phyloP scores from a whole-genome alignment of 805 yeast species.

The Metschnikowia koreensis region DNA sequence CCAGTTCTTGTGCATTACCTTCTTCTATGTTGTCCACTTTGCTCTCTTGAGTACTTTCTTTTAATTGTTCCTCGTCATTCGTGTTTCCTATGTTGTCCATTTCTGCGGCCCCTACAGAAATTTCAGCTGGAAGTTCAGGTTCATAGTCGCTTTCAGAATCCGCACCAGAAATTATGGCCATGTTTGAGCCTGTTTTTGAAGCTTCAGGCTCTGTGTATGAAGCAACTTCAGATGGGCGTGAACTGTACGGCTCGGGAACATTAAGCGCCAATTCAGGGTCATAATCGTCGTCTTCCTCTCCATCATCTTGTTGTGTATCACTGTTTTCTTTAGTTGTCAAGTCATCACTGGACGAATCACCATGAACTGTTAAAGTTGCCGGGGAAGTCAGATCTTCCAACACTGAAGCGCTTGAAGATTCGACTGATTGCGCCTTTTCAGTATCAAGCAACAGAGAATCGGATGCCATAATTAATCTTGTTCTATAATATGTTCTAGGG shows the following conservation, averaged over 20 bases:
- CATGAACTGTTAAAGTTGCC: neutral
- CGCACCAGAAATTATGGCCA: neutral
- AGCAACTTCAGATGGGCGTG: neutral
- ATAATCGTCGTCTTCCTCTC: neutral
- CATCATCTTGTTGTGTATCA: neutral
- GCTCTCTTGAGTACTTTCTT: too few relatives aligned
- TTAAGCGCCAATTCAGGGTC: neutral
- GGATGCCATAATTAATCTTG: neutral
- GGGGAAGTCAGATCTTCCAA: neutral
- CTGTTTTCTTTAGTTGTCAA: neutral
- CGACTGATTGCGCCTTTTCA: neutral
- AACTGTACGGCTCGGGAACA: neutral
- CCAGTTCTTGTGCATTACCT: too few relatives aligned
- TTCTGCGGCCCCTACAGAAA: neutral
- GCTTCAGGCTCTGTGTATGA: neutral
- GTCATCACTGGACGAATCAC: neutral
- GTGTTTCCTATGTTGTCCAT: too few relatives aligned
- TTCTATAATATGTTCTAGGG: neutral
- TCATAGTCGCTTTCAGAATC: neutral
- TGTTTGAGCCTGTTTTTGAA: neutral
- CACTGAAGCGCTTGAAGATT: neutral
- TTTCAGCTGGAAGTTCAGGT: neutral
- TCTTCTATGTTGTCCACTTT: constrained; percentile 1
- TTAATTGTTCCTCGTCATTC: constrained; percentile 2
- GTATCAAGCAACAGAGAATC: neutral